Evolutionary conservation across 495 filamentous ascomycete species (phyloP).

Genomic region (Podospora conica): DNA sequence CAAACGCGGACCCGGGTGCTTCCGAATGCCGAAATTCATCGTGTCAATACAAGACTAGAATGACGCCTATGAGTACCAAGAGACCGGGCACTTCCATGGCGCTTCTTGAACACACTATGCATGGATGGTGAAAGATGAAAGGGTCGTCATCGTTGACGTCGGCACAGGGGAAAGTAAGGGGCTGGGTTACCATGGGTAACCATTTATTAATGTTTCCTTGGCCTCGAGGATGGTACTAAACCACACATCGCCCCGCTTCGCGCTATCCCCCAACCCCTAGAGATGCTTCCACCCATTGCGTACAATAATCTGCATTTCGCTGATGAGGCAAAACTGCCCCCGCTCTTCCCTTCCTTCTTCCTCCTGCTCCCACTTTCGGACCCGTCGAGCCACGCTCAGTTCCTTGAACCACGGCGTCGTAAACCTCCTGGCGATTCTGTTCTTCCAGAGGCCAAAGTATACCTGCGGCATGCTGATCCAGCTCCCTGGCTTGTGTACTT

Average conservation of each 20-base stretch:
- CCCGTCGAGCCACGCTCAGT: constrained; percentile 31
- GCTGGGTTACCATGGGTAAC: not conserved
- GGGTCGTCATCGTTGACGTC: no score
- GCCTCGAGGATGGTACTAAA: not conserved
- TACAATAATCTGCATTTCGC: constrained; percentile 80
- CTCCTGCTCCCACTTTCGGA: constrained; percentile 38
- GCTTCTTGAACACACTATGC: no score
- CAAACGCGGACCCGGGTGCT: no score
- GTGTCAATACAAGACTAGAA: no score
- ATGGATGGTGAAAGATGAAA: no score
- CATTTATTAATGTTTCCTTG: not conserved
- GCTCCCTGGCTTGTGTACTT: constrained; percentile 23
- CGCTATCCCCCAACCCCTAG: constrained; percentile 23
- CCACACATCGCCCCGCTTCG: not conserved
- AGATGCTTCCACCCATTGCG: constrained; percentile 73
- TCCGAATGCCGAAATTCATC: no score
- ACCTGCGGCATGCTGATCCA: constrained; percentile 31
- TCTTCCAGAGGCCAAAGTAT: constrained; percentile 46
- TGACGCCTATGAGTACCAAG: no score
- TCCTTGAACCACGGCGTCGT: constrained; percentile 28
- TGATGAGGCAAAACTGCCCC: constrained; percentile 63
- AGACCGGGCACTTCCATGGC: no score
- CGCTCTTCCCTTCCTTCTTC: constrained; percentile 41
- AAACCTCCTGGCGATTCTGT: constrained; percentile 20
- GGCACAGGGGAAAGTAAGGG: no score